Conservation (phyloP, 768 basidiomycete genomes). For the Collybia sp. region DNA sequence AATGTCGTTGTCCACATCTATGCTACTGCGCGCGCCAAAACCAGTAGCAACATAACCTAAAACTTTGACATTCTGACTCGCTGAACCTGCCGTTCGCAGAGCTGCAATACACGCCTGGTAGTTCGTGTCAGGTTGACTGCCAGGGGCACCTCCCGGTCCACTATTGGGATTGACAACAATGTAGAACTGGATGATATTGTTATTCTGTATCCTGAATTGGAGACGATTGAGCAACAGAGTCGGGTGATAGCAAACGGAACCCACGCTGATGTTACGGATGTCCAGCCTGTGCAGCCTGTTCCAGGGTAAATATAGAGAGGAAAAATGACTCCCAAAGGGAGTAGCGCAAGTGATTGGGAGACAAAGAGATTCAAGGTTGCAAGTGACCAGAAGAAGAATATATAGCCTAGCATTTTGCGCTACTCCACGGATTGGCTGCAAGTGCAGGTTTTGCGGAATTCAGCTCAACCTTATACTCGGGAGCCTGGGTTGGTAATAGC, state of each 20-base stretch:
- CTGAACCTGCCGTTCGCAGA: constrained; percentile 8
- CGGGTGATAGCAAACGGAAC: not conserved
- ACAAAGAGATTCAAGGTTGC: too few relatives aligned
- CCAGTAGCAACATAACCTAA: constrained; percentile 28
- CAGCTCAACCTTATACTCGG: too few relatives aligned
- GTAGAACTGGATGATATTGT: constrained; percentile 21
- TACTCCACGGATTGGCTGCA: too few relatives aligned
- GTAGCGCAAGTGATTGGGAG: constrained; percentile 5
- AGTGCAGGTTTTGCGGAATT: too few relatives aligned
- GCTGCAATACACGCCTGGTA: constrained; percentile 23
- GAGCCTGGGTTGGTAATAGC: too few relatives aligned
- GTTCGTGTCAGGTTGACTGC: constrained; percentile 20
- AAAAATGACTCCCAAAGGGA: constrained; percentile 21
- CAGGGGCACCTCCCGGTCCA: constrained; percentile 19
- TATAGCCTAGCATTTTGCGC: too few relatives aligned
- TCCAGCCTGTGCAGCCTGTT: constrained; percentile 18
- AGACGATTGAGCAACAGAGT: not conserved
- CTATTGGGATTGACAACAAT: constrained; percentile 25
- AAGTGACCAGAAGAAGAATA: too few relatives aligned
- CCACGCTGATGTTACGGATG: constrained; percentile 18
- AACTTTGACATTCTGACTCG: constrained; percentile 18
- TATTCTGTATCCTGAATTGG: constrained; percentile 16
- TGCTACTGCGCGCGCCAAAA: constrained; percentile 12
- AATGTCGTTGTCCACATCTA: constrained; percentile 20
- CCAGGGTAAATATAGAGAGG: constrained; percentile 27